phyloP scores from a whole-genome alignment of 371 early-diverging fungal genomes.

The Saksenaea oblongispora region DNA sequence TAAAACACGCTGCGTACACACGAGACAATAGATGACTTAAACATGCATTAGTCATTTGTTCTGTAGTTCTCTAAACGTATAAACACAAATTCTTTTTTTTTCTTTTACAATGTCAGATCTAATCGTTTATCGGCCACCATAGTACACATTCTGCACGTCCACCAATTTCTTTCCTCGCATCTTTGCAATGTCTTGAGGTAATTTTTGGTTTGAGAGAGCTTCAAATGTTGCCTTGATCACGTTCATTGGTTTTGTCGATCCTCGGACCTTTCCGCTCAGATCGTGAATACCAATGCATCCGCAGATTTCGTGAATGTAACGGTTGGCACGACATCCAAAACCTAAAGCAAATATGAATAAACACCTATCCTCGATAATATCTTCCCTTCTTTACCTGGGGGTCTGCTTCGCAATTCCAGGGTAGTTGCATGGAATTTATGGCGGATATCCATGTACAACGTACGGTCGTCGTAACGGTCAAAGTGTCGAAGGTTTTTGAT shows the following conservation, averaged over 20 bases:
- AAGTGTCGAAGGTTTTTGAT: conserved; percentile 84
- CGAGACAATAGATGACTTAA: conserved; percentile 26
- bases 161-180: conserved; percentile 88
- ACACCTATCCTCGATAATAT: neutral
- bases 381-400: conserved; percentile 72
- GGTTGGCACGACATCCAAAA: conserved; percentile 92
- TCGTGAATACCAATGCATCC: conserved; percentile 93
- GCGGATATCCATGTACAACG: conserved; percentile 87
- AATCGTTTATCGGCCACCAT: conserved; percentile 48
- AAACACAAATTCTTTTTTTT: neutral
- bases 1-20: no score
- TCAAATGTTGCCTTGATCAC: conserved; percentile 96
- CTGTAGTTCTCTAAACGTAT: neutral
- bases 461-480: conserved; percentile 93
- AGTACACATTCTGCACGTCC: conserved; percentile 86
- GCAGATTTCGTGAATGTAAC: conserved; percentile 94
- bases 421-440: conserved; percentile 90
- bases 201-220: conserved; percentile 84
- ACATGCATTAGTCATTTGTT: neutral
- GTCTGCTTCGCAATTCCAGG: conserved; percentile 81
- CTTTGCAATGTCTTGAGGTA: conserved; percentile 87
- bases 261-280: conserved; percentile 88
- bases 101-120: neutral
- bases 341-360: conserved; percentile 50
- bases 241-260: conserved; percentile 95